These are phyloP conservation scores for Fusarium verrucosum DNA, from an alignment of 2,329 filamentous ascomycete genomes.

Conservation along the genomic window DNA sequence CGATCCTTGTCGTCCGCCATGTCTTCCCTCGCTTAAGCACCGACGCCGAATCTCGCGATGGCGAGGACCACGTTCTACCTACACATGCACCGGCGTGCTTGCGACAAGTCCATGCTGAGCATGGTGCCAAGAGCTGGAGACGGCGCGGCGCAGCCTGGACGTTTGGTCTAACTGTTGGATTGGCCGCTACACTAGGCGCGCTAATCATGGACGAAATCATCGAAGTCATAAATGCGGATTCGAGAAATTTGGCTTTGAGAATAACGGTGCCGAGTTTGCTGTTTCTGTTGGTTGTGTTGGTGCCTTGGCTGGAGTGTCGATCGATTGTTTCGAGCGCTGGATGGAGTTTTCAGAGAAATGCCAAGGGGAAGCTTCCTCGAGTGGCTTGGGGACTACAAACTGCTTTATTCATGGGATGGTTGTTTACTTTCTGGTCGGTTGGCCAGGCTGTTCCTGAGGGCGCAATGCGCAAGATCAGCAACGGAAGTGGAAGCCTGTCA, in stretches of 20 bases:
- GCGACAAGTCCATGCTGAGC: constrained; percentile 67
- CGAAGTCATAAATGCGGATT: constrained; percentile 73
- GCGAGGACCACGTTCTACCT: constrained; percentile 69
- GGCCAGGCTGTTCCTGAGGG: constrained; percentile 68
- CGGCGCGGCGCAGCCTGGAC: constrained; percentile 67
- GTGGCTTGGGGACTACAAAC: constrained; percentile 72
- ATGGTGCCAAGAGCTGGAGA: constrained; percentile 62
- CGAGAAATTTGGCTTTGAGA: constrained; percentile 73
- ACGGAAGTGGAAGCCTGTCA: constrained; percentile 46
- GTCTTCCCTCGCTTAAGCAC: constrained; percentile 78
- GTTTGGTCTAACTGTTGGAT: constrained; percentile 79
- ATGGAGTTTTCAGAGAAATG: constrained; percentile 68
- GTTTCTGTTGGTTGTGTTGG: constrained; percentile 75
- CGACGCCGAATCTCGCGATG: constrained; percentile 59
- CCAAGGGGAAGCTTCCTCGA: constrained; percentile 65
- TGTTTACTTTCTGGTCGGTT: constrained; percentile 79
- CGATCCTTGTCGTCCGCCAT: constrained; percentile 69
- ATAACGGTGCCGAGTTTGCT: constrained; percentile 76
- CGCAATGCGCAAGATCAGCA: constrained; percentile 40
- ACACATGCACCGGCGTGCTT: constrained; percentile 68
- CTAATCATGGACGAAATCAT: constrained; percentile 86
- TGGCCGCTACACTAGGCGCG: constrained; percentile 80
- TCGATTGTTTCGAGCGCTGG: constrained; percentile 67
- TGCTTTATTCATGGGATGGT: constrained; percentile 71
- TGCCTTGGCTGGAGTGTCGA: constrained; percentile 82